Percentiles rank a stretch among this genome's conserved stretches.
Conservation (phyloP, 2,329 filamentous ascomycete genomes). For the Cladosporium phlei region DNA sequence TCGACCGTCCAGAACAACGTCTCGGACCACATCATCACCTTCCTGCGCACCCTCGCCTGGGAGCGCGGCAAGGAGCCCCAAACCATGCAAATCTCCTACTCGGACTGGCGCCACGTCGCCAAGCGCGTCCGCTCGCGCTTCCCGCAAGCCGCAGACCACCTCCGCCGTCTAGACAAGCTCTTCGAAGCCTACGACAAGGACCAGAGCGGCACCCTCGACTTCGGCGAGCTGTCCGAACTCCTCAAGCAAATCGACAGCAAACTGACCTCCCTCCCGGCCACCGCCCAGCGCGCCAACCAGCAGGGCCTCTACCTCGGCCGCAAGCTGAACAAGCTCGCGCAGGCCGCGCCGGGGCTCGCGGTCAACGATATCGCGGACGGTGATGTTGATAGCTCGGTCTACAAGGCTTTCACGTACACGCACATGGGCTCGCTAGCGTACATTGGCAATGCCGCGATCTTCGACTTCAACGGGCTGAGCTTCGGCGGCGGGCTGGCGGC, state of each 20-base stretch:
- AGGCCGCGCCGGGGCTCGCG: conserved; percentile 66
- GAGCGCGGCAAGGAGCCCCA: conserved; percentile 87
- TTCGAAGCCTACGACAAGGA: conserved; percentile 92
- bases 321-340: conserved; percentile 89
- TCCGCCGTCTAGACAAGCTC: conserved; percentile 83
- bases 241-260: conserved; percentile 91
- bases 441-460: conserved; percentile 92
- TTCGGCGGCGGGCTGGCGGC: conserved; percentile 81
- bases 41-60: conserved; percentile 84
- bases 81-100: conserved; percentile 78
- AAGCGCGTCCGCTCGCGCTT: conserved; percentile 80
- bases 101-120: conserved; percentile 83
- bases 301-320: conserved; percentile 88
- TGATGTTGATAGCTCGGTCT: conserved; percentile 85
- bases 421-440: conserved; percentile 92
- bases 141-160: conserved; percentile 81
- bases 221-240: conserved; percentile 83
- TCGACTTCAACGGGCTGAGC: conserved; percentile 78
- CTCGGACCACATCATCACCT: conserved; percentile 82
- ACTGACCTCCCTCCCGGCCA: conserved; percentile 88
- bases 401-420: conserved; percentile 90
- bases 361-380: conserved; percentile 82
- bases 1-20: conserved; percentile 96
- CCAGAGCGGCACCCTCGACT: conserved; percentile 87
- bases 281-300: conserved; percentile 92